These are phyloP conservation scores for Xylaria sp. DNA, from an alignment of 2,329 filamentous ascomycete species.

Conservation along the genomic window DNA sequence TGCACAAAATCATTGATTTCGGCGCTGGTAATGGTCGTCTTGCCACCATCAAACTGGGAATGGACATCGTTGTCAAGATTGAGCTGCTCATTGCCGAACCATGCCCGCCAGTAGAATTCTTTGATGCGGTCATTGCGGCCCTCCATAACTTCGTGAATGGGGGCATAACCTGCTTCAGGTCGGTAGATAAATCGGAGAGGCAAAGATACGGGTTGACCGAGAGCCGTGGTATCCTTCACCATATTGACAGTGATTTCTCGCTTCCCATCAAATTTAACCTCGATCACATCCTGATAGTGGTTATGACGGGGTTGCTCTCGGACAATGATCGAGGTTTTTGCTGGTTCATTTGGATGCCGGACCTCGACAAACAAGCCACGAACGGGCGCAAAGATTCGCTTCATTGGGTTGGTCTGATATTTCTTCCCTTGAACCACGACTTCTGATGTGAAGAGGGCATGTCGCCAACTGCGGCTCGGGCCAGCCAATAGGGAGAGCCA, in stretches of 20 bases:
- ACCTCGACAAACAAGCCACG: conserved; percentile 93
- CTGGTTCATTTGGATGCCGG: conserved; percentile 79
- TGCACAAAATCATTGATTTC: conserved; percentile 99
- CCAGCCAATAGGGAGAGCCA: conserved; percentile 93
- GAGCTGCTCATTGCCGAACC: conserved; percentile 89
- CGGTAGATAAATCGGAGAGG: conserved; percentile 92
- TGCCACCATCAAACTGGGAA: conserved; percentile 89
- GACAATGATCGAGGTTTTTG: conserved; percentile 85
- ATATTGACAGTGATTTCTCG: conserved; percentile 88
- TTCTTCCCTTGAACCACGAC: conserved; percentile 95
- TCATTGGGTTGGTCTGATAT: conserved; percentile 96
- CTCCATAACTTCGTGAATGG: conserved; percentile 96
- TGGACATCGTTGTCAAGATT: conserved; percentile 88
- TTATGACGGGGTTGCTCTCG: conserved; percentile 88
- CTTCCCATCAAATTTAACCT: conserved; percentile 78
- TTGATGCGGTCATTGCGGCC: conserved; percentile 98
- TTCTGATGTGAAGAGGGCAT: conserved; percentile 92
- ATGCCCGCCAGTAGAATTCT: conserved; percentile 98
- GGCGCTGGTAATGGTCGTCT: conserved; percentile 85
- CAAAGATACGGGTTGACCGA: conserved; percentile 82
- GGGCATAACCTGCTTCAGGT: conserved; percentile 96
- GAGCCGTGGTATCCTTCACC: conserved; percentile 91
- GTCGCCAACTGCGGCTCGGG: conserved; percentile 87
- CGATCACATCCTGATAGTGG: conserved; percentile 87
- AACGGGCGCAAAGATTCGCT: conserved; percentile 86